phyloP scores from a whole-genome alignment of 2,329 filamentous ascomycete genomes.

The Monilinia laxa region DNA sequence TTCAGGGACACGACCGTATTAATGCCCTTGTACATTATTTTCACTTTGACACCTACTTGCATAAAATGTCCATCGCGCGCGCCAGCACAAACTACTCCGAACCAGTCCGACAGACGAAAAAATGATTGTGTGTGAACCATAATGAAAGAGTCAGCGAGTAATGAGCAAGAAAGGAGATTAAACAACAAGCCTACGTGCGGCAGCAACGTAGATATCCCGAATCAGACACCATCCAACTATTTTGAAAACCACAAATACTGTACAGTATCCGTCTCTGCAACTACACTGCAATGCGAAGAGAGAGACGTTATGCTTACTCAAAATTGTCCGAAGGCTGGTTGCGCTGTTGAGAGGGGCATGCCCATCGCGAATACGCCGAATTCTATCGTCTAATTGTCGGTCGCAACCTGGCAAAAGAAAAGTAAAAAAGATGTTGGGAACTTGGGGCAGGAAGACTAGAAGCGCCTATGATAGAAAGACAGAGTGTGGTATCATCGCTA shows the following conservation, averaged over 20 bases:
- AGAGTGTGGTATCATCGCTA: slow-evolving; percentile 1
- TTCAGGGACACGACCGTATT: slow-evolving; percentile 16
- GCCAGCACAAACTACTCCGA: slow-evolving; percentile 17
- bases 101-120: not conserved
- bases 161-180: slow-evolving; percentile 12
- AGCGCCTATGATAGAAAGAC: slow-evolving; percentile 13
- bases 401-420: slow-evolving; percentile 1
- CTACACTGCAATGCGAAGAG: slow-evolving; percentile 17
- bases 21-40: slow-evolving; percentile 16
- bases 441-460: slow-evolving; percentile 7
- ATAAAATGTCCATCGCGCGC: slow-evolving; percentile 20
- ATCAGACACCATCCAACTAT: slow-evolving; percentile 15
- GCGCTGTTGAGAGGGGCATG: slow-evolving; percentile 3
- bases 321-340: slow-evolving; percentile 20
- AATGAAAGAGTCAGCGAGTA: slow-evolving; percentile 20
- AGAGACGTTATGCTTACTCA: slow-evolving; percentile 21
- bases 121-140: not conserved
- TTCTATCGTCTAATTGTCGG: slow-evolving; percentile 1
- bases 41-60: slow-evolving; percentile 17
- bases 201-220: slow-evolving; percentile 20
- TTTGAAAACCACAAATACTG: slow-evolving; percentile 5
- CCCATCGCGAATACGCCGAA: slow-evolving; percentile 9
- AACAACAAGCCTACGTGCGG: slow-evolving; percentile 1
- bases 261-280: slow-evolving; percentile 13
- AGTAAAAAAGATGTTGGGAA: slow-evolving; percentile 1